Percentiles rank a stretch among this genome's conserved stretches.
Conservation (phyloP, 2,329 filamentous ascomycete genomes). For the Fusarium poae region DNA sequence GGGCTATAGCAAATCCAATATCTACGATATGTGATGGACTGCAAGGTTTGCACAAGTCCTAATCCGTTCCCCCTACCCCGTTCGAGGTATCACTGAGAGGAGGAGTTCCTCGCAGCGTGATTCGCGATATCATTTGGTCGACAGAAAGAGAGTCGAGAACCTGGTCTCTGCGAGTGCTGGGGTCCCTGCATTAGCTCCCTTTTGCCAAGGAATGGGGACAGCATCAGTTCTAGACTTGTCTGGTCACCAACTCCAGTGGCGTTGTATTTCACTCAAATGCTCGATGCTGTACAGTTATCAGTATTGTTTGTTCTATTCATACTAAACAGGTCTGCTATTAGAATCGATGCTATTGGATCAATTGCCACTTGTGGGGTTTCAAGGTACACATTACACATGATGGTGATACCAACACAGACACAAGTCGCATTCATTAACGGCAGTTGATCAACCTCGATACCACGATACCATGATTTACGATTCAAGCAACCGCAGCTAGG, state of each 20-base stretch:
- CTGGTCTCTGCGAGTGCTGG: conserved; percentile 33
- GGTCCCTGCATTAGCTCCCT: conserved; percentile 38
- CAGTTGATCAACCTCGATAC: conserved; percentile 3
- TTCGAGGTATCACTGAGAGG: conserved; percentile 20
- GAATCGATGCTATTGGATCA: conserved; percentile 2
- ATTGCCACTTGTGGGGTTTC: conserved; percentile 17
- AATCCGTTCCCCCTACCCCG: conserved; percentile 14
- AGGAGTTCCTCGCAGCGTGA: background rate
- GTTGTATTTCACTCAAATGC: conserved; percentile 5
- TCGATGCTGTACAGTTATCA: background rate
- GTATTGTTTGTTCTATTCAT: conserved; percentile 9
- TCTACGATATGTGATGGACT: background rate
- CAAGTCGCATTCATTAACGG: background rate
- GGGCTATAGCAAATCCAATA: conserved; percentile 19
- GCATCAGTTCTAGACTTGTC: conserved; percentile 22
- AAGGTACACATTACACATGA: background rate
- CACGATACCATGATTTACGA: conserved; percentile 2
- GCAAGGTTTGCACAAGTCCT: conserved; percentile 10
- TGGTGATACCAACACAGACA: background rate
- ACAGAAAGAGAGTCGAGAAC: conserved; percentile 30
- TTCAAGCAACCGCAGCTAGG: background rate
- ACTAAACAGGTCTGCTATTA: conserved; percentile 2
- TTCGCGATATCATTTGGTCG: conserved; percentile 11
- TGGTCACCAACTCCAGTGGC: conserved; percentile 32
- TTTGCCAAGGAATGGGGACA: conserved; percentile 26